These are phyloP conservation scores for Epichloe bromicola DNA, from an alignment of 2,329 filamentous ascomycete species.

Conservation along the genomic window DNA sequence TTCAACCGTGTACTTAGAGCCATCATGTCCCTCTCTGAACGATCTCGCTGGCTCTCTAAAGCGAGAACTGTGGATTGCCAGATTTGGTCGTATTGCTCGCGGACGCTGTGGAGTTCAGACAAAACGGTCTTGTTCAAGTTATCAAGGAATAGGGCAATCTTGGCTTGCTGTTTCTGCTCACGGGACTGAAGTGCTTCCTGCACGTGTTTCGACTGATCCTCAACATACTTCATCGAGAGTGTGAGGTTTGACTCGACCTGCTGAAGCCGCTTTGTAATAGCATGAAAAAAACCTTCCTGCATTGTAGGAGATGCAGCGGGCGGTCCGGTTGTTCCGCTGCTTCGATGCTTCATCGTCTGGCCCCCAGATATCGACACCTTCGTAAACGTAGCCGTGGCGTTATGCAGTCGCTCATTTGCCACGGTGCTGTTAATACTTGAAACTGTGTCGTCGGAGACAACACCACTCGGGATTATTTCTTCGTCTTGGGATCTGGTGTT, in stretches of 20 bases:
- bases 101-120: slow-evolving; percentile 62
- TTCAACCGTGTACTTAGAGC: slow-evolving; percentile 71
- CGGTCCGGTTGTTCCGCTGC: slow-evolving; percentile 14
- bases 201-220: slow-evolving; percentile 84
- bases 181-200: slow-evolving; percentile 77
- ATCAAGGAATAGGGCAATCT: slow-evolving; percentile 69
- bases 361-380: slow-evolving; percentile 6
- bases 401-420: slow-evolving; percentile 3
- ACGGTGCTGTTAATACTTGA: background rate
- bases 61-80: slow-evolving; percentile 94
- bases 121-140: slow-evolving; percentile 81
- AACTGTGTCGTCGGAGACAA: background rate
- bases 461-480: background rate
- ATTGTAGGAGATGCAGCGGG: slow-evolving; percentile 54
- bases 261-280: slow-evolving; percentile 82
- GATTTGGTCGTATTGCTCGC: slow-evolving; percentile 84
- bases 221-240: slow-evolving; percentile 86
- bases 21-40: slow-evolving; percentile 69
- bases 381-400: slow-evolving; percentile 1
- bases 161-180: slow-evolving; percentile 76
- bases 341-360: slow-evolving; percentile 15
- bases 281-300: slow-evolving; percentile 98
- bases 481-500: background rate
- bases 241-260: slow-evolving; percentile 88
- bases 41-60: slow-evolving; percentile 75